Conservation (phyloP, 345 rosid genomes). For the Pistacia vera region DNA sequence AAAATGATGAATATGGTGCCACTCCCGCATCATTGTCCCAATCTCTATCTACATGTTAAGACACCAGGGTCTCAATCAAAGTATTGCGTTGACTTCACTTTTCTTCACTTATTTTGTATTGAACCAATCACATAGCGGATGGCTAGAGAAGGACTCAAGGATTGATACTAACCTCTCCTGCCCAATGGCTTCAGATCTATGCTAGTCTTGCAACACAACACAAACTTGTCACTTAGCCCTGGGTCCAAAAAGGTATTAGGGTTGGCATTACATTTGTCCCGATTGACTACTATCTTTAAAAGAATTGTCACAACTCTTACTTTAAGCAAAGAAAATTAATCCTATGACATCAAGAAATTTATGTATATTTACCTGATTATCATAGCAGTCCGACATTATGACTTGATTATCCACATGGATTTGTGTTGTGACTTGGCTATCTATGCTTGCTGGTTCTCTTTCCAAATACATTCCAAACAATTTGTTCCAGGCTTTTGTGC, state of each 20-base stretch:
- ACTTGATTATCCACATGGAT: not conserved
- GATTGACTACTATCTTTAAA: not conserved
- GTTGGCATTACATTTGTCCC: not conserved
- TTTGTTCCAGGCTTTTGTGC: not conserved
- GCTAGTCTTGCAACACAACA: not conserved
- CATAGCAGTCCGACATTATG: too few relatives aligned
- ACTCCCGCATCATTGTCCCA: conserved; percentile 3
- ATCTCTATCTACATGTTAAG: conserved; percentile 8
- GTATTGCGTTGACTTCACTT: not conserved
- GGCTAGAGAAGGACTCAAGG: too few relatives aligned
- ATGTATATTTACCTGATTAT: too few relatives aligned
- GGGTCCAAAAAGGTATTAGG: not conserved
- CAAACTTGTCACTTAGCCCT: not conserved
- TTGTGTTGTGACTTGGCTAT: not conserved
- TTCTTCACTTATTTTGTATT: not conserved
- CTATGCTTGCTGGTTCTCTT: not conserved
- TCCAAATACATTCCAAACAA: not conserved
- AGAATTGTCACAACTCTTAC: too few relatives aligned
- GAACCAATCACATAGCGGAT: not conserved
- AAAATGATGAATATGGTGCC: not conserved
- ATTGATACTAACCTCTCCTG: too few relatives aligned
- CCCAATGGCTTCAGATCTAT: not conserved
- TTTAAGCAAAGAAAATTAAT: too few relatives aligned
- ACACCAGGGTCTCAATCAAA: not conserved
- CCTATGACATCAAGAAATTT: too few relatives aligned